Base-by-base conservation (phyloP, 768 basidiomycete genomes). In the Tephrocybe sp. region DNA sequence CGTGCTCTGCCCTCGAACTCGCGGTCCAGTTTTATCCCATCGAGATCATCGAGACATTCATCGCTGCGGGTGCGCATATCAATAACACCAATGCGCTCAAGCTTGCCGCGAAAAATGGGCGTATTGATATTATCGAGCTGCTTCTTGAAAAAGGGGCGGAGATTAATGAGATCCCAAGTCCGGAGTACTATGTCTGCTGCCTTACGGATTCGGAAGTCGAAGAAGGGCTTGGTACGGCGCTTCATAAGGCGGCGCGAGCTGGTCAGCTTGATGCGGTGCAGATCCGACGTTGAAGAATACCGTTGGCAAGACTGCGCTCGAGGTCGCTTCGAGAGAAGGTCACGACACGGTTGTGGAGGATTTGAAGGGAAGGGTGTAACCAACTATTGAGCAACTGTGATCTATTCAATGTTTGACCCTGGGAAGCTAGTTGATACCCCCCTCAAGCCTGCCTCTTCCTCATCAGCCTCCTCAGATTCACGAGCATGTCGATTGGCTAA, bases 181-280 rank as follows among this genome's bases (percentile, higher is more conserved):
- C 25, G 19, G 35, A 44, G 45, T 49, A 48, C 41, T n/a, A n/a
- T n/a, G n/a, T n/a, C n/a, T n/a, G n/a, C n/a, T n/a, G n/a, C n/a
- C n/a, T n/a, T n/a, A n/a, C n/a, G n/a, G n/a, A n/a, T n/a, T n/a
- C n/a, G n/a, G n/a, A n/a, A n/a, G n/a, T n/a, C n/a, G n/a, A n/a
- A n/a, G 21, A 44, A 2, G 56, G 56, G 18, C 44, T 54, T 27
- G 56, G 56, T 21, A 57, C 49, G 9, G 53, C 56, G 16, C 35
- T 57, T 13, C 53, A 54, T 26, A 39, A 47, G 19, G 52, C 56
- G 4, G 56, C 52, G 9, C 11, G 21, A 5, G 37, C 32, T 12
- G 44, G 49, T 9, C 52, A 57, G 35, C 36, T 26, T 15, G 48
- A 48, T 19, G 49, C 49, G 49, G 50, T 28, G 37, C 50, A 9